phyloP scores from a whole-genome alignment of 257 asterid species.

The Nicotiana obtusifolia region DNA sequence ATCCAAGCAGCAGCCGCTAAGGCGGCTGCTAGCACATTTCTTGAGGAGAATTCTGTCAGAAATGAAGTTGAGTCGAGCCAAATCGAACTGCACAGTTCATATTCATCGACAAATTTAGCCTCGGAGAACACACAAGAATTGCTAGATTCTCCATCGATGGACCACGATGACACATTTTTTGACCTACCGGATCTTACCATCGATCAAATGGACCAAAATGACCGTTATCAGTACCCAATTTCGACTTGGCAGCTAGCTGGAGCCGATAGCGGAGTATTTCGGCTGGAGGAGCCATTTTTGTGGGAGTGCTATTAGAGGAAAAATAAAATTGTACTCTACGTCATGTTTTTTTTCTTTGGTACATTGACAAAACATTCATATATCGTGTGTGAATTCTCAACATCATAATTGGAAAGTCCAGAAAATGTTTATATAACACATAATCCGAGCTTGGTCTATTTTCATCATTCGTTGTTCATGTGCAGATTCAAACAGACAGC shows the following conservation, averaged over 20 bases:
- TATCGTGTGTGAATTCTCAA: slow-evolving; percentile 15
- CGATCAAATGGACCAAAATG: slow-evolving; percentile 22
- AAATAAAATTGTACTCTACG: neutral
- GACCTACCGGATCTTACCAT: slow-evolving; percentile 67
- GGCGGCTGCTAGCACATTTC: slow-evolving; percentile 47
- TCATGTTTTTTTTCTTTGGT: slow-evolving; percentile 1
- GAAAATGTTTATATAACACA: neutral
- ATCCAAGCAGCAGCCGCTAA: slow-evolving; percentile 82
- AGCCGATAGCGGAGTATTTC: slow-evolving; percentile 47
- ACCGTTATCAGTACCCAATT: slow-evolving; percentile 33
- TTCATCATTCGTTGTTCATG: neutral
- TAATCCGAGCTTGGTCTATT: neutral
- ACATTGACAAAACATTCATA: neutral
- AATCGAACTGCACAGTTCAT: slow-evolving; percentile 18
- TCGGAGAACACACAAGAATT: slow-evolving; percentile 36
- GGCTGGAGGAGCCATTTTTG: slow-evolving; percentile 61
- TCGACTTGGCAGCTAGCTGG: slow-evolving; percentile 65
- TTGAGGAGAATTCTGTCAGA: slow-evolving; percentile 1
- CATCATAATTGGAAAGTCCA: slow-evolving; percentile 1
- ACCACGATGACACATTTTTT: slow-evolving; percentile 64
- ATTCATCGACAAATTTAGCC: slow-evolving; percentile 43
- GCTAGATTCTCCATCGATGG: slow-evolving; percentile 35
- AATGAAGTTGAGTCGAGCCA: slow-evolving; percentile 33
- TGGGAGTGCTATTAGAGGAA: slow-evolving; percentile 48
- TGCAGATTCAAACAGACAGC: neutral